phyloP scores from a whole-genome alignment of 495 filamentous ascomycete genomes.

The Opeltia flavorubescens region DNA sequence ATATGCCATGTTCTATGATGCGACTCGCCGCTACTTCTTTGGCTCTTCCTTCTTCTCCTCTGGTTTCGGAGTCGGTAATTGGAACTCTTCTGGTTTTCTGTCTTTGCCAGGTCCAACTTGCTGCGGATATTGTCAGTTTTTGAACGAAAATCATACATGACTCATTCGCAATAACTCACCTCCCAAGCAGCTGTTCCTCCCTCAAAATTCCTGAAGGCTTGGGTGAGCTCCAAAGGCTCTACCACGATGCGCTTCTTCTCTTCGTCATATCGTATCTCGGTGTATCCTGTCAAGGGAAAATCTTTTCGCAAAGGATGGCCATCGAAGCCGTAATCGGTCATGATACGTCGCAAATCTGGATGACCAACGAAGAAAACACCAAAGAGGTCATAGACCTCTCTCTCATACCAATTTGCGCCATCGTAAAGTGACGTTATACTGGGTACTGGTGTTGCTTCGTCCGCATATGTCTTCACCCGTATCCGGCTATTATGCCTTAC shows the following conservation, averaged over 20 bases:
- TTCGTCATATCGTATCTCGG: slow-evolving; percentile 93
- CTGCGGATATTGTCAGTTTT: slow-evolving; percentile 51
- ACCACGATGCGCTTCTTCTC: slow-evolving; percentile 99
- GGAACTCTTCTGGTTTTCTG: slow-evolving; percentile 68
- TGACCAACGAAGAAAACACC: slow-evolving; percentile 93
- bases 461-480: slow-evolving; percentile 96
- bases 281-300: slow-evolving; percentile 96
- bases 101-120: slow-evolving; percentile 75
- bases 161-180: slow-evolving; percentile 16
- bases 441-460: slow-evolving; percentile 90
- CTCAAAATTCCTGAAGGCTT: slow-evolving; percentile 98
- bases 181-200: slow-evolving; percentile 41
- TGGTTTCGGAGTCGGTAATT: slow-evolving; percentile 87
- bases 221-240: slow-evolving; percentile 91
- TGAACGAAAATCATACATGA: background rate
- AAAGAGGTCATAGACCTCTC: slow-evolving; percentile 95
- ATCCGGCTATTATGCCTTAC: slow-evolving; percentile 93
- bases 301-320: slow-evolving; percentile 96
- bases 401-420: slow-evolving; percentile 97
- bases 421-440: slow-evolving; percentile 76
- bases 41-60: slow-evolving; percentile 78
- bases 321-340: slow-evolving; percentile 99
- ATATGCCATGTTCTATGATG: background rate
- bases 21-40: slow-evolving; percentile 62
- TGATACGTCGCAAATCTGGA: slow-evolving; percentile 92